Percentiles rank a stretch among this genome's conserved stretches.
Evolutionary conservation across 805 yeast species (phyloP).

Genomic region (Kazachstania taianensis): DNA sequence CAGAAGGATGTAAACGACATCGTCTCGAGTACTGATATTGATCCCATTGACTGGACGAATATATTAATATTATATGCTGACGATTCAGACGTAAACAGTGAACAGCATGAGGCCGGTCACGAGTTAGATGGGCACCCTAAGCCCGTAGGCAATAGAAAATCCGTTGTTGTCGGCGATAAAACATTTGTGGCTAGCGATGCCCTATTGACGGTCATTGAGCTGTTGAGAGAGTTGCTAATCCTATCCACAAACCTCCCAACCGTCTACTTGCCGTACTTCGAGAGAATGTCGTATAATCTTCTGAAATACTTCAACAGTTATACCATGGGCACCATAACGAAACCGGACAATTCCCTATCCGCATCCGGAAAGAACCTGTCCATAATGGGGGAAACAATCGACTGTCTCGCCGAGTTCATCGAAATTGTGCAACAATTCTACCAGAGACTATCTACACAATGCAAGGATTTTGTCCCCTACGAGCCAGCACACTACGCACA

Average conservation of each 20-base stretch:
- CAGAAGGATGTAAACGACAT: slow-evolving; percentile 45
- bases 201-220: slow-evolving; percentile 30
- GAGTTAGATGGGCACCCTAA: background rate
- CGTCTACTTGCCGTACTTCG: slow-evolving; percentile 29
- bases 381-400: slow-evolving; percentile 35
- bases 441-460: slow-evolving; percentile 17
- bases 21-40: slow-evolving; percentile 36
- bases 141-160: slow-evolving; percentile 31
- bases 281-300: slow-evolving; percentile 35
- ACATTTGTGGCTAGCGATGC: slow-evolving; percentile 52
- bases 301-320: slow-evolving; percentile 41
- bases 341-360: slow-evolving; percentile 9
- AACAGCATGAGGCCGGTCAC: background rate
- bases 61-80: slow-evolving; percentile 22
- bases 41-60: slow-evolving; percentile 41
- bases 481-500: slow-evolving; percentile 17
- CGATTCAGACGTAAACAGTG: slow-evolving; percentile 1
- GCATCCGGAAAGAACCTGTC: slow-evolving; percentile 30
- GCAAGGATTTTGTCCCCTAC: slow-evolving; percentile 18
- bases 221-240: slow-evolving; percentile 44
- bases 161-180: slow-evolving; percentile 41
- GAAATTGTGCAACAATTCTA: slow-evolving; percentile 23
- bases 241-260: slow-evolving; percentile 48
- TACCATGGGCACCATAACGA: slow-evolving; percentile 19
- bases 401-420: slow-evolving; percentile 31